Evolutionary conservation across 2,329 filamentous ascomycete species (phyloP).

Genomic region (Akanthomyces dipterigenus): DNA sequence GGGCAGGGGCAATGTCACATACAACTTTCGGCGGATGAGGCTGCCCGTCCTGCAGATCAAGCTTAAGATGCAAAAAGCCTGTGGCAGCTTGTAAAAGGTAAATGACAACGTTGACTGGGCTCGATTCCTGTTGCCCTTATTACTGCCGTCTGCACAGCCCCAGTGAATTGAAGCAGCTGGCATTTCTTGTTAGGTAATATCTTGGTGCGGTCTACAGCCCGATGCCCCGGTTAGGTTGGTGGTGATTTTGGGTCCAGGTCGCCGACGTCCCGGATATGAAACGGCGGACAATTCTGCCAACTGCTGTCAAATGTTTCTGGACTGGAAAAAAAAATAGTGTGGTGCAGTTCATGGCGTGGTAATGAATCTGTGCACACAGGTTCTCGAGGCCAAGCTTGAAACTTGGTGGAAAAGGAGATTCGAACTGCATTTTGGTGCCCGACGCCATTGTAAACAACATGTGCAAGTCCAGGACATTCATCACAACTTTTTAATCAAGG

Average conservation of each 20-base stretch:
- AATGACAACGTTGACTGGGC: background rate
- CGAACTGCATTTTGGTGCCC: background rate
- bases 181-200: conserved; percentile 1
- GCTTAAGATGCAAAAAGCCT: too few relatives aligned
- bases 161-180: background rate
- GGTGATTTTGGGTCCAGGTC: background rate
- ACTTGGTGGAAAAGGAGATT: background rate
- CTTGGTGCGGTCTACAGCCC: background rate
- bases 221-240: background rate
- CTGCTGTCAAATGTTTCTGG: background rate
- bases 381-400: background rate
- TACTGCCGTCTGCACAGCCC: background rate
- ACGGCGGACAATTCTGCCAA: background rate
- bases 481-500: background rate
- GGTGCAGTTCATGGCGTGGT: background rate
- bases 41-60: background rate
- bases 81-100: background rate
- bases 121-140: background rate
- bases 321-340: background rate
- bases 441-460: too few relatives aligned
- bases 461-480: too few relatives aligned
- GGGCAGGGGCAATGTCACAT: background rate
- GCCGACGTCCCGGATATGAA: background rate
- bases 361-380: background rate
- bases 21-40: background rate